phyloP scores from a whole-genome alignment of 768 basidiomycete genomes.

The Panellus pusillus region DNA sequence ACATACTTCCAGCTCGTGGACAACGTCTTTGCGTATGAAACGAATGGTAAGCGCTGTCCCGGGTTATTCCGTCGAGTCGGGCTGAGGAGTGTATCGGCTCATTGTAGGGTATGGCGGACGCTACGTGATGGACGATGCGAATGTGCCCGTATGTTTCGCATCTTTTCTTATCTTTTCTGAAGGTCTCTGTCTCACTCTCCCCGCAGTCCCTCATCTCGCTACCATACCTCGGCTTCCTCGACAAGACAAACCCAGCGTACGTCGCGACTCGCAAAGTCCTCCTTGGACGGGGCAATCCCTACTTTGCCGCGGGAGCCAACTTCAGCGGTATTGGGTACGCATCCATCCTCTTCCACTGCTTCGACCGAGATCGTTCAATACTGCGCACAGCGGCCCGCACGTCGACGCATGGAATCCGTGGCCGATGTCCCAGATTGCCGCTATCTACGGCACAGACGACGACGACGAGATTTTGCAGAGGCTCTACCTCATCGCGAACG shows the following conservation, averaged over 20 bases:
- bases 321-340: slow-evolving; percentile 72
- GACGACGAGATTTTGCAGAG: too few species aligned
- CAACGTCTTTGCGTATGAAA: too few species aligned
- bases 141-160: slow-evolving; percentile 62
- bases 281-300: slow-evolving; percentile 67
- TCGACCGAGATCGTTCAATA: not conserved
- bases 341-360: not conserved
- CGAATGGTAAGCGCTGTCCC: too few species aligned
- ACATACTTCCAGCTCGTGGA: too few species aligned
- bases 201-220: slow-evolving; percentile 62
- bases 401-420: slow-evolving; percentile 72
- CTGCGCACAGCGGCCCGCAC: too few species aligned
- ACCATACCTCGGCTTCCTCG: too few species aligned
- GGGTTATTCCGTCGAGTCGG: not conserved
- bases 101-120: slow-evolving; percentile 59
- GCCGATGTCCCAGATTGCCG: slow-evolving; percentile 81
- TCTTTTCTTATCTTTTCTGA: not conserved
- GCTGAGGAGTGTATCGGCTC: too few species aligned
- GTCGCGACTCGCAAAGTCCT: slow-evolving; percentile 62
- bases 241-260: slow-evolving; percentile 58
- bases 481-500: too few species aligned
- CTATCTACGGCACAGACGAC: slow-evolving; percentile 78
- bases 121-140: slow-evolving; percentile 85
- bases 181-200: not conserved
- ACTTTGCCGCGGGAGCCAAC: slow-evolving; percentile 59